Evolutionary conservation across 768 basidiomycete species (phyloP).

Genomic region (Hypsizygus marmoreus): DNA sequence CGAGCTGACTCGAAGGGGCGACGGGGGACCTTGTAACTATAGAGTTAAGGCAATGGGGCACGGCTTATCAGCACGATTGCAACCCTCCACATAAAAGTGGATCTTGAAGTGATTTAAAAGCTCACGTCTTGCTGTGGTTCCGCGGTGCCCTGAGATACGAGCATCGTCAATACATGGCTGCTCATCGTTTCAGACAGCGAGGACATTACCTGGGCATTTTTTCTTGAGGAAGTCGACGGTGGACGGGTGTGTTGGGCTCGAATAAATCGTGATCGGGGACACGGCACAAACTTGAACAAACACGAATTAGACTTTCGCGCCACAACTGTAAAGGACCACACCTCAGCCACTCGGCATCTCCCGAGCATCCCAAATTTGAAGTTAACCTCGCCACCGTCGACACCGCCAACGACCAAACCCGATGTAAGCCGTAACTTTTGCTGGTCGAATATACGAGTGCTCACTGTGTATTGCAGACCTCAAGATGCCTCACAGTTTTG

Average conservation of each 20-base stretch:
- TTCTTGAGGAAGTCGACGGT: slow-evolving; percentile 55
- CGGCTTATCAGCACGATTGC: slow-evolving; percentile 67
- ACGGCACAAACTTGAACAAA: slow-evolving; percentile 39
- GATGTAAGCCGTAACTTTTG: slow-evolving; percentile 40
- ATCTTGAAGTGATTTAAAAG: slow-evolving; percentile 60
- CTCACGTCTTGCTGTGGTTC: slow-evolving; percentile 95
- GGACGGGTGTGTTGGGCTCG: slow-evolving; percentile 27
- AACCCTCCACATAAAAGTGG: slow-evolving; percentile 68
- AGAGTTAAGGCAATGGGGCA: slow-evolving; percentile 62
- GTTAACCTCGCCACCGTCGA: slow-evolving; percentile 25
- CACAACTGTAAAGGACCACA: slow-evolving; percentile 66
- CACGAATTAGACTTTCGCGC: slow-evolving; percentile 34
- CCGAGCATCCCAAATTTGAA: slow-evolving; percentile 41
- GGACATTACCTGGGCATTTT: slow-evolving; percentile 81
- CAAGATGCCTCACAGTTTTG: slow-evolving; percentile 99
- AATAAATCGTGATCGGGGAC: slow-evolving; percentile 21
- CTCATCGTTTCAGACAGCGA: slow-evolving; percentile 15
- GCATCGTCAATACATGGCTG: slow-evolving; percentile 39
- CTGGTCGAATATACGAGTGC: slow-evolving; percentile 17
- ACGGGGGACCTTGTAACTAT: slow-evolving; percentile 98
- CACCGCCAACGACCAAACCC: slow-evolving; percentile 53
- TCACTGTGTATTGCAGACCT: slow-evolving; percentile 41
- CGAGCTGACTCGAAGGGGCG: slow-evolving; percentile 96
- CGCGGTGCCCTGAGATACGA: slow-evolving; percentile 70
- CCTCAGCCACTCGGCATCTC: slow-evolving; percentile 62